Evolutionary conservation across 1,284 basidiomycete species (phyloP), one percentile per base, ranked within the genome.

Genomic region (Exobasidium rhododendri): DNA sequence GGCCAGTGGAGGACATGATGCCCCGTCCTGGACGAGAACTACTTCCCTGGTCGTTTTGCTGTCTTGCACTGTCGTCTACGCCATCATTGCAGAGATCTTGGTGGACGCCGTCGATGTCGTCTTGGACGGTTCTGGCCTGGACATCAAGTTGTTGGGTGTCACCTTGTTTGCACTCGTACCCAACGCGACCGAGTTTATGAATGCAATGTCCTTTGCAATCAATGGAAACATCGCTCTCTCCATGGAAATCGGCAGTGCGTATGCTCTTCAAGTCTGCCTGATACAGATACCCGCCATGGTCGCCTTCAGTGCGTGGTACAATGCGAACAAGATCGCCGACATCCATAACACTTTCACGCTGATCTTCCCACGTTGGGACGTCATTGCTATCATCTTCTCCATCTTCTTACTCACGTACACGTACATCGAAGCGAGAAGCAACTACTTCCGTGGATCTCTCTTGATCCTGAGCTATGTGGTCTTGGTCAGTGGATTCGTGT

Each of bases 111-210:
- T 99, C 10, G 96, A 99, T 75, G 91, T 94, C 29, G 88, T 98
- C 1, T 83, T 99, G 24, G 83, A 92, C 66, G 92, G 88, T n/a
- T 92, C 91, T 0, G 91, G 92, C 0, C 90, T 98, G 43, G 91
- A 96, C 66, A 94, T 98, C 79, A 99, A 99, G 80, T 94, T 98
- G 83, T 85, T 99, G 31, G 96, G 96, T 50, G 85, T 98, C 61
- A 97, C 94, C 0, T 84, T 99, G 7, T 98, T 99, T 75, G 94
- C 96, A 1, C 85, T 99, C 32, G 94, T 98, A 0, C 96, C 96
- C 10, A 98, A 98, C 80, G 97, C 94, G 17, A 98, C 96, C 22
- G 96, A 99, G 82, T 98, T 99, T 80, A 97, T 98, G 94, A 98
- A 98, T 79, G 96, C 96, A 59, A 96, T 98, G 76, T 94, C 92